Conservation (phyloP, 768 basidiomycete species). For the Suillus spraguei region DNA sequence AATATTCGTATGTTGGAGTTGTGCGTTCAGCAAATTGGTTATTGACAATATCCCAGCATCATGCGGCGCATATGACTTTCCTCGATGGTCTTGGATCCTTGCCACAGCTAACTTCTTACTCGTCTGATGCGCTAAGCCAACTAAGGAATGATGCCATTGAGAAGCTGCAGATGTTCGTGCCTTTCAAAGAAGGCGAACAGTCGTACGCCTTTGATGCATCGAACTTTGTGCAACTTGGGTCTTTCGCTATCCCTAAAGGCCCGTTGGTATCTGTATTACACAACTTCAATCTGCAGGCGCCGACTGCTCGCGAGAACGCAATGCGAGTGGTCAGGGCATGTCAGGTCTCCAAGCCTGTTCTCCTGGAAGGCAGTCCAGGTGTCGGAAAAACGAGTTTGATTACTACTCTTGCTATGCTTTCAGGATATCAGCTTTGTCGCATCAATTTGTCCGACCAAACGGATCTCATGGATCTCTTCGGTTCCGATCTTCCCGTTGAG, state of each 20-base stretch:
- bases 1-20: slow-evolving; percentile 64
- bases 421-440: slow-evolving; percentile 80
- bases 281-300: slow-evolving; percentile 81
- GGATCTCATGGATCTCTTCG: slow-evolving; percentile 94
- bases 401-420: slow-evolving; percentile 78
- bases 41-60: slow-evolving; percentile 57
- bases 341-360: slow-evolving; percentile 87
- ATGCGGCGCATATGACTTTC: slow-evolving; percentile 91
- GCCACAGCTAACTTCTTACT: slow-evolving; percentile 69
- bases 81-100: slow-evolving; percentile 86
- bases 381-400: slow-evolving; percentile 97
- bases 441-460: slow-evolving; percentile 99
- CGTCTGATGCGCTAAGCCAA: slow-evolving; percentile 55
- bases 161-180: slow-evolving; percentile 59
- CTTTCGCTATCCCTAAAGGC: slow-evolving; percentile 73
- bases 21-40: neutral
- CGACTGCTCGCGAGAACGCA: slow-evolving; percentile 87
- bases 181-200: slow-evolving; percentile 36
- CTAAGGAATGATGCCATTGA: slow-evolving; percentile 60
- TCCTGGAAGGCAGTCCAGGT: slow-evolving; percentile 96
- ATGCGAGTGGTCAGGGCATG: slow-evolving; percentile 88
- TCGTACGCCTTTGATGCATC: slow-evolving; percentile 36
- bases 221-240: slow-evolving; percentile 60
- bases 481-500: slow-evolving; percentile 94
- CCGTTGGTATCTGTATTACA: slow-evolving; percentile 36